phyloP scores from a whole-genome alignment of 352 stramenopile genomes.

The Phytophthora sp. region DNA sequence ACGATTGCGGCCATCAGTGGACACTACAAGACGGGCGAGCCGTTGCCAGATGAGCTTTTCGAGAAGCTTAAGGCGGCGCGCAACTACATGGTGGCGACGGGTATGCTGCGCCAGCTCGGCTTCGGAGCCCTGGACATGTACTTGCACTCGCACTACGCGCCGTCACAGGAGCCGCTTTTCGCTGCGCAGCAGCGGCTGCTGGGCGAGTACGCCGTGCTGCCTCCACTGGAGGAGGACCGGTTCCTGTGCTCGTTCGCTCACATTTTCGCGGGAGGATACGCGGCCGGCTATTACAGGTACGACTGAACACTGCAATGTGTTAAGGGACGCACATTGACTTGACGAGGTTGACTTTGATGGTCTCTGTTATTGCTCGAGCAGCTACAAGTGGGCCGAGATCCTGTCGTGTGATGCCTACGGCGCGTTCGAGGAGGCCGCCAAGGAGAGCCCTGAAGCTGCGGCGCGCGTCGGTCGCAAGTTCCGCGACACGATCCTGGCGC shows the following conservation, averaged over 20 bases:
- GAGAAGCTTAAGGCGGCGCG: constrained; percentile 95
- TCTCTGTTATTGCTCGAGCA: too few relatives aligned
- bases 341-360: too few relatives aligned
- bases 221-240: constrained; percentile 93
- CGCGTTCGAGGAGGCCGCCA: constrained; percentile 96
- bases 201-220: constrained; percentile 81
- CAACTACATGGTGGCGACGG: constrained; percentile 96
- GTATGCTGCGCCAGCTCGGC: constrained; percentile 95
- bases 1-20: constrained; percentile 84
- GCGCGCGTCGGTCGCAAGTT: constrained; percentile 91
- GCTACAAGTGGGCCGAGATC: constrained; percentile 98
- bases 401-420: constrained; percentile 97
- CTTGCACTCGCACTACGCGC: constrained; percentile 74
- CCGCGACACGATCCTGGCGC: constrained; percentile 93
- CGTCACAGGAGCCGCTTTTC: constrained; percentile 89
- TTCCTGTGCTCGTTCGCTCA: constrained; percentile 99
- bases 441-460: constrained; percentile 57
- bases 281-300: constrained; percentile 97
- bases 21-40: constrained; percentile 87
- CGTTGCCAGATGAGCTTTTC: constrained; percentile 94
- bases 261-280: constrained; percentile 98
- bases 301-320: constrained; percentile 4
- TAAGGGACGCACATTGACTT: neutral
- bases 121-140: constrained; percentile 94
- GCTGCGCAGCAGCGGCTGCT: constrained; percentile 94